A percentile compares a stretch with the other conserved stretches of the same genome.
These are phyloP conservation scores for Fagus crenata DNA, from an alignment of 306 rosid species.

Conservation along the genomic window DNA sequence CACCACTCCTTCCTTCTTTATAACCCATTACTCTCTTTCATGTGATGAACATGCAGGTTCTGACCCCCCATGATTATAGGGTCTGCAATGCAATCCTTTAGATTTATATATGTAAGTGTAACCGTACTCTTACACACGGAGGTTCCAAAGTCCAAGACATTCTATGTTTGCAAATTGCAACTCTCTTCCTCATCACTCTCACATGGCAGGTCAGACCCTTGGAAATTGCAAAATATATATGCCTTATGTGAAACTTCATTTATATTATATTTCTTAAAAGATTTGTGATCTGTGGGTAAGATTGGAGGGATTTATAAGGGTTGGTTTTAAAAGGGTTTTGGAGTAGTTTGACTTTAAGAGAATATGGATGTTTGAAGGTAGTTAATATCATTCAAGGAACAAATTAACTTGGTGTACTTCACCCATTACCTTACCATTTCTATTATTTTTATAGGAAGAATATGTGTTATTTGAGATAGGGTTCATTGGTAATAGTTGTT, in stretches of 20 bases:
- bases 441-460: too few relatives aligned
- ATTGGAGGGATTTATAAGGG: not conserved
- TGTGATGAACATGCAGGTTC: constrained; percentile 48
- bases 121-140: constrained; percentile 39
- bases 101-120: not conserved
- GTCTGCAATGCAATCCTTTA: constrained; percentile 40
- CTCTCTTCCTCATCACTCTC: constrained; percentile 34
- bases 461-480: too few relatives aligned
- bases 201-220: constrained; percentile 31
- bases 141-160: constrained; percentile 47
- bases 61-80: constrained; percentile 64
- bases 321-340: not conserved
- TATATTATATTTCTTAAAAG: not conserved
- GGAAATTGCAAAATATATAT: constrained; percentile 2
- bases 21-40: constrained; percentile 21
- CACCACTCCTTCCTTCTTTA: constrained; percentile 27
- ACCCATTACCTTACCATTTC: too few relatives aligned
- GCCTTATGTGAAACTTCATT: not conserved
- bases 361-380: not conserved
- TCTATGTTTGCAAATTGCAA: constrained; percentile 26
- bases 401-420: too few relatives aligned
- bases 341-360: not conserved
- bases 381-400: too few relatives aligned
- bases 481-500: too few relatives aligned
- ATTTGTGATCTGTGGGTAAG: not conserved